Base-by-base conservation (phyloP, 106 monocot species). In the Phalaenopsis equestris region DNA sequence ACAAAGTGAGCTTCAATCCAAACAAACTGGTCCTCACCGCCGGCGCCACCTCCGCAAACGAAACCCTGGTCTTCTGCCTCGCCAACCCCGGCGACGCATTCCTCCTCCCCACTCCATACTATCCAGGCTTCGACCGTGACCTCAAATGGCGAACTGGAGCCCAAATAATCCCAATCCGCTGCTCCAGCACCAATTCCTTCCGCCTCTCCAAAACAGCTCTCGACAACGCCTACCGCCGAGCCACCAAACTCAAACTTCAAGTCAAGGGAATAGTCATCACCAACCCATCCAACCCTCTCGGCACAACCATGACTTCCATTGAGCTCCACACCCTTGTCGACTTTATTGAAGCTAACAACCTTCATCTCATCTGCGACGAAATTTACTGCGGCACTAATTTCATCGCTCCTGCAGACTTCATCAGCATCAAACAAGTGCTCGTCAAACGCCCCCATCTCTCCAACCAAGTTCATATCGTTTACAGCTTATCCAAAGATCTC, bases 401-500 rank as follows among this genome's bases (percentile, higher is more conserved):
- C 82, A 73, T 78, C 75, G 78, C 81, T 8, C 85, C 88, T 12
- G 48, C 73, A 19, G n/a, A 46, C 49, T 93, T 93, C 76, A 75
- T 87, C 78, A 90, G 93, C 77, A 75, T 87, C 18, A 75, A 76
- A 10, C 90, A 94, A 81, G 85, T 65, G 1, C 57, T 77, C 0
- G 47, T 5, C 30, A 80, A 17, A 0, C 73, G 77, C 36, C 42
- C 78, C 17, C 68, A 82, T 2, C 47, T 90, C 42, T 77, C 79
- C 3, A 77, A 87, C 9, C 83, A 58, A 0, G 86, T 94, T 16
- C 97, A 98, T 80, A 88, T 94, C 3, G 94, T 98, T 4, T 92
- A 87, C 75, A 94, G 97, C 81, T 81, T 98, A 24, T 96, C 96
- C 4, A 96, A 96, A 74, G 96, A 96, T 43, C 91, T 96, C 37